phyloP scores from a whole-genome alignment of 306 rosid species.

The Prinsepia uniflora region DNA sequence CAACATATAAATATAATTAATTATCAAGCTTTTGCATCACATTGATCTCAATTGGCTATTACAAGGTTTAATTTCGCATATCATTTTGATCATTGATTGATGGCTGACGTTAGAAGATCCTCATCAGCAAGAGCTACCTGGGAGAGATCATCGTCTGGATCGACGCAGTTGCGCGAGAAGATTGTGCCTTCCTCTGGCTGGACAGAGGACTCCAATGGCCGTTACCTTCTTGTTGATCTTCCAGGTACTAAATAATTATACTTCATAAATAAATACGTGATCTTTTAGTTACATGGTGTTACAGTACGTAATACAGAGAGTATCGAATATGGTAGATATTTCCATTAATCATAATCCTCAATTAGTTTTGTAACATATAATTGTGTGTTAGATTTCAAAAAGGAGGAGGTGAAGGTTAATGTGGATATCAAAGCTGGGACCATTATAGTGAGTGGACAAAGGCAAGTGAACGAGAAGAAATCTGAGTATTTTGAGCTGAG shows the following conservation, averaged over 20 bases:
- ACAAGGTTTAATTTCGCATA: not conserved
- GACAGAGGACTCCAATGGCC: slow-evolving; percentile 50
- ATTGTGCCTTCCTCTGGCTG: slow-evolving; percentile 52
- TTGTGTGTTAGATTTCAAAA: slow-evolving; percentile 42
- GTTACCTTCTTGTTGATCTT: slow-evolving; percentile 64
- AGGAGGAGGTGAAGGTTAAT: slow-evolving; percentile 52
- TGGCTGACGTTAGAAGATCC: slow-evolving; percentile 41
- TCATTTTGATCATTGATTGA: too few relatives aligned
- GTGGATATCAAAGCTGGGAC: slow-evolving; percentile 29
- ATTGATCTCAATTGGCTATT: not conserved
- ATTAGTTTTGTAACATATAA: not conserved
- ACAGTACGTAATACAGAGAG: too few relatives aligned
- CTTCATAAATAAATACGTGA: too few relatives aligned
- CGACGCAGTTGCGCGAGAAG: slow-evolving; percentile 24
- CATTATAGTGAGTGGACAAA: slow-evolving; percentile 46
- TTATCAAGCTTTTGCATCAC: not conserved
- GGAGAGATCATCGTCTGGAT: not conserved
- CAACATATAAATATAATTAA: too few relatives aligned
- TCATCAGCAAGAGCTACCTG: slow-evolving; percentile 19
- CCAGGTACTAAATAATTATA: slow-evolving; percentile 43
- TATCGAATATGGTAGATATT: too few relatives aligned
- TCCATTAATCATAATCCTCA: too few relatives aligned
- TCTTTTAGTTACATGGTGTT: not conserved
- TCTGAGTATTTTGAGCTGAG: slow-evolving; percentile 34
- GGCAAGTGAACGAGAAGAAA: slow-evolving; percentile 37